Evolutionary conservation across 1,284 basidiomycete genomes (phyloP).

Genomic region (Marasmius sp.): DNA sequence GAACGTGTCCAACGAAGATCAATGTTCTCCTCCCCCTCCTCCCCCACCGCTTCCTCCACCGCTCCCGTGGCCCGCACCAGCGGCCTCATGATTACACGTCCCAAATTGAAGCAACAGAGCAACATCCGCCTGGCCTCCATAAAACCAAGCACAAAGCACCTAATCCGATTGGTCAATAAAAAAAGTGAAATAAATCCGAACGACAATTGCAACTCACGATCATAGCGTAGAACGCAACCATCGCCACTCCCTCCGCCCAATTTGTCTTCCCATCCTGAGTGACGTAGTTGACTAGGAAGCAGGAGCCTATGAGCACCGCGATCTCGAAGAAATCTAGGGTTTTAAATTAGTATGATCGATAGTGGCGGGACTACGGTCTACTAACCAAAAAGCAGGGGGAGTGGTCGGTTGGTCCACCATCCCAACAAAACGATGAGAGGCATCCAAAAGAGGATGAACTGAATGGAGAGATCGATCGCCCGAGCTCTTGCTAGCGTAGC

Average conservation of each 20-base stretch:
- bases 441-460: slow-evolving; percentile 12
- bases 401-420: slow-evolving; percentile 5
- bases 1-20: background rate
- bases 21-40: background rate
- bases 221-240: slow-evolving; percentile 45
- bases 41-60: background rate
- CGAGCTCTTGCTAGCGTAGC: slow-evolving; percentile 30
- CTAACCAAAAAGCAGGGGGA: slow-evolving; percentile 38
- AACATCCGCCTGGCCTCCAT: slow-evolving; percentile 2
- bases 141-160: slow-evolving; percentile 7
- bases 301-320: slow-evolving; percentile 38
- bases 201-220: slow-evolving; percentile 33
- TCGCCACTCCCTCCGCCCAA: slow-evolving; percentile 42
- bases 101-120: background rate
- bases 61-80: background rate
- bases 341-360: background rate
- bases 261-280: slow-evolving; percentile 49
- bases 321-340: slow-evolving; percentile 44
- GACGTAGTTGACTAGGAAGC: slow-evolving; percentile 50
- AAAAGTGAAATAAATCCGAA: background rate
- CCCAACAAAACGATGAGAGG: slow-evolving; percentile 11
- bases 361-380: background rate
- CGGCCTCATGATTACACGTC: background rate
- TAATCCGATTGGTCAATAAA: background rate
- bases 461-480: slow-evolving; percentile 14